Evolutionary conservation across 176 grass and related monocot species (phyloP), one percentile per base, ranked within the genome.

Genomic region (Carex pumila): DNA sequence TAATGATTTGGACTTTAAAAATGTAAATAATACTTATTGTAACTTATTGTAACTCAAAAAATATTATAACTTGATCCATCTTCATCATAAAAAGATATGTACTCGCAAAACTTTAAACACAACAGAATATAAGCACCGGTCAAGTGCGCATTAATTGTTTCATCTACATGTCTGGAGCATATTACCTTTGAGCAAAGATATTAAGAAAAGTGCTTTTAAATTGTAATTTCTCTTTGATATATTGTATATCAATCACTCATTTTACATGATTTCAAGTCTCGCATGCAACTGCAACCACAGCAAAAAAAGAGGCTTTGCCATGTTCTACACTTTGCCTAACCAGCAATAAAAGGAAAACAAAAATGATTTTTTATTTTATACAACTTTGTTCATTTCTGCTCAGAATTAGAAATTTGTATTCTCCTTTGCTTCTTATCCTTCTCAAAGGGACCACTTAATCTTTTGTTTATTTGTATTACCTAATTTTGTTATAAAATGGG

Each of bases 401-500:
- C 6, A 83, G 39, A 83, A 47, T 54, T 68, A 52, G 18, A 54
- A 83, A 15, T 68, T 53, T 83, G 19, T 83, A 82, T 82, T 66
- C 80, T 37, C n/a, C 32, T 82, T 82, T 67, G 61, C 80, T 82
- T 82, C 61, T 82, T 49, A 82, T 82, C 57, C 32, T 82, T 52
- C 63, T 82, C 39, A 76, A 7, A 64, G 22, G 41, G 80, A 30
- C 80, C 80, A 82, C 80, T 67, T 67, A 47, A 65, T 52, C 39
- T 18, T 67, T 76, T 55, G 6, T 53, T 76, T 31, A 55, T 22
- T 29, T 74, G 6, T 76, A 54, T 76, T 50, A 76, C 19, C 12
- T 32, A 32, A 55, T 76, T 54, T 76, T 12, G 49, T 17, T 50
- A 76, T 55, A 76, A 72, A 47, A 21, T 43, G 31, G 15, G 13